A percentile compares a stretch with the other conserved stretches of the same genome.
phyloP scores from a whole-genome alignment of 441 rosid genomes.

The Brassica balearica region DNA sequence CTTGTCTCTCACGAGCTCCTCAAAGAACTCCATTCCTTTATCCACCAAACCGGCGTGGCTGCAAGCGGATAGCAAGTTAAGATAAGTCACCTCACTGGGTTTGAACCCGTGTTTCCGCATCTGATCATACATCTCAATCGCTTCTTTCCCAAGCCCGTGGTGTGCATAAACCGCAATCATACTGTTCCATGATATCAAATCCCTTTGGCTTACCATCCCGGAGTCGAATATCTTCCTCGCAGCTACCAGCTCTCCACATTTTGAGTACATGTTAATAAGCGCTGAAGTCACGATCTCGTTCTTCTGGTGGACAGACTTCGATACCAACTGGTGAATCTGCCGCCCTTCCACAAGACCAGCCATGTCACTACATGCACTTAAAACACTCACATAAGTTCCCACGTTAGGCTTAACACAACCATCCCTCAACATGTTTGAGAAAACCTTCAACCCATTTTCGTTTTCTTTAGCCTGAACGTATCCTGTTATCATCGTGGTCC shows the following conservation, averaged over 20 bases:
- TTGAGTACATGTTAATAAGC: no score
- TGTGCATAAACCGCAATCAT: constrained; percentile 77
- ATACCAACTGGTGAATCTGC: constrained; percentile 13
- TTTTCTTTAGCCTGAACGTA: constrained; percentile 54
- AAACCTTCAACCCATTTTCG: constrained; percentile 62
- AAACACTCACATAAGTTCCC: constrained; percentile 62
- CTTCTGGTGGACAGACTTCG: no score
- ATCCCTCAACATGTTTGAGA: constrained; percentile 57
- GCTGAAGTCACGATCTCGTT: no score
- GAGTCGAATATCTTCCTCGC: constrained; percentile 62
- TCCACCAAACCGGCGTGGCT: constrained; percentile 71
- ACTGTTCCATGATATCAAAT: constrained; percentile 68
- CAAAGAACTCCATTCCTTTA: constrained; percentile 58
- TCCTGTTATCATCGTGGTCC: constrained; percentile 80
- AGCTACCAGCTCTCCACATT: neutral
- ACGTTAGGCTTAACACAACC: constrained; percentile 55
- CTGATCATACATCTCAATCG: constrained; percentile 57
- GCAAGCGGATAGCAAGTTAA: constrained; percentile 69
- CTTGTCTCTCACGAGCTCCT: constrained; percentile 53
- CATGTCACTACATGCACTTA: constrained; percentile 70
- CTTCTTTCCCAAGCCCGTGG: constrained; percentile 68
- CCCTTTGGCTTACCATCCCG: constrained; percentile 54
- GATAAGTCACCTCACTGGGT: constrained; percentile 61
- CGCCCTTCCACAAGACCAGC: constrained; percentile 72
- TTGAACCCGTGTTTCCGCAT: constrained; percentile 57